Evolutionary conservation across 495 filamentous ascomycete genomes (phyloP).

Genomic region (Acidiella bohemica): DNA sequence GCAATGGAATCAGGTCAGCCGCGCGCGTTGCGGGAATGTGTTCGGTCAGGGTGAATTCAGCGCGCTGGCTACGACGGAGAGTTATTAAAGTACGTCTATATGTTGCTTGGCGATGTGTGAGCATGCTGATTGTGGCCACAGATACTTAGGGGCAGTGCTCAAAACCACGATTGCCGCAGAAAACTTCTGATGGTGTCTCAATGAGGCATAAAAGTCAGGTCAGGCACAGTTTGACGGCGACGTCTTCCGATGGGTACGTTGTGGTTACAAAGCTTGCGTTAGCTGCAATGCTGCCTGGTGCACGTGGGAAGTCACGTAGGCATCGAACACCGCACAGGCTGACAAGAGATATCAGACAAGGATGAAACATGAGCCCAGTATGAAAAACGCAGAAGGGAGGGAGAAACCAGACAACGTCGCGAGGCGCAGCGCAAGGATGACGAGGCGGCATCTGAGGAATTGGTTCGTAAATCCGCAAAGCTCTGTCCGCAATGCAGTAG

Average conservation of each 20-base stretch:
- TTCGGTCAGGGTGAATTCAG: conserved; percentile 5
- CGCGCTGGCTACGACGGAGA: background rate
- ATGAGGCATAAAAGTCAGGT: conserved; percentile 26
- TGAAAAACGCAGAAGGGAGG: no score
- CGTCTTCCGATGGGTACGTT: conserved; percentile 26
- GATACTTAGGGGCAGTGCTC: conserved; percentile 5
- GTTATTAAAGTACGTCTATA: background rate
- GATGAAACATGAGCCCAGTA: no score
- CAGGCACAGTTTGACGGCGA: conserved; percentile 25
- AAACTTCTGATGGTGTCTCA: conserved; percentile 31
- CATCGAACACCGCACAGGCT: no score
- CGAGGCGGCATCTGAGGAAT: background rate
- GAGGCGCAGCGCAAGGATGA: conserved; percentile 8
- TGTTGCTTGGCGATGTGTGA: background rate
- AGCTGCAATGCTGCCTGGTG: conserved; percentile 26
- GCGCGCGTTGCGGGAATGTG: conserved; percentile 6
- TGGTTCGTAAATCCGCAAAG: conserved; percentile 21
- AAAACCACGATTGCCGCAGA: conserved; percentile 20
- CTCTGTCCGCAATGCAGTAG: conserved; percentile 24
- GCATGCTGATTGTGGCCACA: background rate
- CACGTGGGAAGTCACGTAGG: no score
- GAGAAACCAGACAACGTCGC: conserved; percentile 22
- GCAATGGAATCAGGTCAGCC: conserved; percentile 3
- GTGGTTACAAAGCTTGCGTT: conserved; percentile 26
- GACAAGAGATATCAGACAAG: no score